A percentile compares a stretch with the other conserved stretches of the same genome.
phyloP scores from a whole-genome alignment of 495 filamentous ascomycete species.

The Tuber umbilicatum region DNA sequence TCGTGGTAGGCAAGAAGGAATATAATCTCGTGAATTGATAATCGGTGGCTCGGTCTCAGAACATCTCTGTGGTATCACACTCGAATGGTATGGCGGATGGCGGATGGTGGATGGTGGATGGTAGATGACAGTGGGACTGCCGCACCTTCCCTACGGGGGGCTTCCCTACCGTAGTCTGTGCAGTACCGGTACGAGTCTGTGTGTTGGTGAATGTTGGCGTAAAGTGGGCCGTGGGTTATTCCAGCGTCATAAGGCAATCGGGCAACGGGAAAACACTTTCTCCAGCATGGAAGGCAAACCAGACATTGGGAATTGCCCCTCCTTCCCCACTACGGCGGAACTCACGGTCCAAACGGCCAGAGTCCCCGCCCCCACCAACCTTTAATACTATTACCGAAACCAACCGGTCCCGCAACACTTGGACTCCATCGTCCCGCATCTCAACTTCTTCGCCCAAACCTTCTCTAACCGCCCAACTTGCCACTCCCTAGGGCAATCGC shows the following conservation, averaged over 20 bases:
- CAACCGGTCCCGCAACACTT: not conserved
- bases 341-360: constrained; percentile 5
- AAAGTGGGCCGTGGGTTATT: not conserved
- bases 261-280: not conserved
- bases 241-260: not conserved
- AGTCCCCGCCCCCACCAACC: constrained; percentile 11
- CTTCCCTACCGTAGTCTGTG: too few species aligned
- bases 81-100: not conserved
- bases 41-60: not conserved
- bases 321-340: not conserved
- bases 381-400: not conserved
- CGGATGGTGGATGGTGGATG: not conserved
- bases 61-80: not conserved
- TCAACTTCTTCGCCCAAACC: not conserved
- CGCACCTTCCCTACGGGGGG: too few species aligned
- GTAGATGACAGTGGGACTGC: not conserved
- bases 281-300: not conserved
- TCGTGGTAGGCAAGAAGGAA: not conserved
- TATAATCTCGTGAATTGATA: not conserved
- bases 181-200: not conserved
- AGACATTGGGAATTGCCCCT: not conserved
- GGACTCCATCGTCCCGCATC: not conserved
- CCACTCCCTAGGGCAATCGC: not conserved
- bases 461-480: not conserved
- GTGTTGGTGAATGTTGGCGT: not conserved